Conservation (phyloP, 352 stramenopile genomes). For the Phytophthora cactorum region DNA sequence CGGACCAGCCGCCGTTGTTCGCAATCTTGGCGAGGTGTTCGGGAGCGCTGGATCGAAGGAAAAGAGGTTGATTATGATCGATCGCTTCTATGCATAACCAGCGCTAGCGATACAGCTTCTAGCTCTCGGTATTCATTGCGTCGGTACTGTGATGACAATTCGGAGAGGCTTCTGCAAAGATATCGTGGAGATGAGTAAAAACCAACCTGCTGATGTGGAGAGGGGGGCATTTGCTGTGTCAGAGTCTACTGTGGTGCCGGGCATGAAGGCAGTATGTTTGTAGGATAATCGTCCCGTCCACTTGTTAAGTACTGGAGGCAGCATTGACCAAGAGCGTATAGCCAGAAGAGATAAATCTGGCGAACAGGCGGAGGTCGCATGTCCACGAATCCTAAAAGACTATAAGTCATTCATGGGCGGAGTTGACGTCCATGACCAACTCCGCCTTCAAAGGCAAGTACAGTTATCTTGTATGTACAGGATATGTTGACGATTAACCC, state of each 20-base stretch:
- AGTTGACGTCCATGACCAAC: not conserved
- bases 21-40: constrained; percentile 2
- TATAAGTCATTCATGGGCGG: constrained; percentile 1
- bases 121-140: not conserved
- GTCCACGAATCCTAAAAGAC: not conserved
- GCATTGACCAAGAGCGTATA: not conserved
- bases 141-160: not conserved
- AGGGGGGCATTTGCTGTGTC: not conserved
- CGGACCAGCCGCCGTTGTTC: not conserved
- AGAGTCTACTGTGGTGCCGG: not conserved
- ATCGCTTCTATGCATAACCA: not conserved
- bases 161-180: not conserved
- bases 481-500: not conserved
- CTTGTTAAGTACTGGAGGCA: not conserved
- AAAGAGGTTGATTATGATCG: not conserved
- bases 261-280: not conserved
- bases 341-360: not conserved
- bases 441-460: constrained; percentile 7
- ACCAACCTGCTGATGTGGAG: too few species aligned
- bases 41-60: not conserved
- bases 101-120: constrained; percentile 1
- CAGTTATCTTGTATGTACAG: constrained; percentile 6
- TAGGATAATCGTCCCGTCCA: not conserved
- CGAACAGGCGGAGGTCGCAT: not conserved
- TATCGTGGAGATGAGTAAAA: not conserved